Conservation (phyloP, 2,329 filamentous ascomycete genomes). For the Botrytis tulipae region DNA sequence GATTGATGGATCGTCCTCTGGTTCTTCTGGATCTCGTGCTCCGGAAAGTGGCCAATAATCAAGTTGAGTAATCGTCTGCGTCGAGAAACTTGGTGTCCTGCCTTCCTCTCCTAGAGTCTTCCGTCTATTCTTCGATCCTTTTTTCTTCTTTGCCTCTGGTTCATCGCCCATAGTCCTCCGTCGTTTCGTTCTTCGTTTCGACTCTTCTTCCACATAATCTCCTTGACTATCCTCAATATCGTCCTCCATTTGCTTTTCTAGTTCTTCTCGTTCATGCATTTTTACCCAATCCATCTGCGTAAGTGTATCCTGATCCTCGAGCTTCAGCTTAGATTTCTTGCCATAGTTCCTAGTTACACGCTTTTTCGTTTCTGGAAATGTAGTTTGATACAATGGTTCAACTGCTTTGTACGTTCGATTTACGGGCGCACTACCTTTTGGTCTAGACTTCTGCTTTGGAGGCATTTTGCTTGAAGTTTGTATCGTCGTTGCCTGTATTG, state of each 20-base stretch:
- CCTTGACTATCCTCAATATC: constrained; percentile 24
- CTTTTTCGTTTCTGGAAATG: constrained; percentile 29
- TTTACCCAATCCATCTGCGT: constrained; percentile 36
- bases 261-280: constrained; percentile 17
- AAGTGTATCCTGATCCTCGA: constrained; percentile 33
- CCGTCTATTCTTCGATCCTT: constrained; percentile 27
- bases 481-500: background rate
- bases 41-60: constrained; percentile 27
- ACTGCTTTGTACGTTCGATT: constrained; percentile 34
- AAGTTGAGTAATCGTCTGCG: constrained; percentile 37
- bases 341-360: constrained; percentile 31
- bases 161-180: constrained; percentile 26
- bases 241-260: constrained; percentile 18
- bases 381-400: constrained; percentile 32
- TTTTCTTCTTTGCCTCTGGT: background rate
- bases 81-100: constrained; percentile 28
- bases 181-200: constrained; percentile 29
- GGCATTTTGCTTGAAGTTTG: constrained; percentile 21
- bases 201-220: constrained; percentile 25
- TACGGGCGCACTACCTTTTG: constrained; percentile 28
- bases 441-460: constrained; percentile 22
- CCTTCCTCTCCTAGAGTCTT: constrained; percentile 29
- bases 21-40: background rate
- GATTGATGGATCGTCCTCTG: constrained; percentile 23
- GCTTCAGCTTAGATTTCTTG: constrained; percentile 25